A percentile compares a stretch with the other conserved stretches of the same genome.
These are phyloP conservation scores for Nicotiana paniculata DNA, from an alignment of 257 asterid species.

Conservation along the genomic window DNA sequence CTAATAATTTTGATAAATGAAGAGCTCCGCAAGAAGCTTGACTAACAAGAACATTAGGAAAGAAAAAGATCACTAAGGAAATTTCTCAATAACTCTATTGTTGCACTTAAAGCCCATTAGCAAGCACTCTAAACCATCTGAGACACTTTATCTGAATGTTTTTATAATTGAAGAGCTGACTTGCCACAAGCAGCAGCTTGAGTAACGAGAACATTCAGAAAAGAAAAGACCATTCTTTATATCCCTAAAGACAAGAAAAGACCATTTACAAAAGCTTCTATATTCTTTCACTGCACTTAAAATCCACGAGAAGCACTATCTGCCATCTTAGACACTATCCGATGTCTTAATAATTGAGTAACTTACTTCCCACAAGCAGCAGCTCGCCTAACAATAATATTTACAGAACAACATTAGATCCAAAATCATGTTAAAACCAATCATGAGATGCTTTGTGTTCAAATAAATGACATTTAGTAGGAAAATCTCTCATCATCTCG, in stretches of 20 bases:
- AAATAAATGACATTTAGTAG: background rate
- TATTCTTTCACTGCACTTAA: background rate
- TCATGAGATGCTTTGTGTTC: background rate
- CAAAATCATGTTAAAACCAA: background rate
- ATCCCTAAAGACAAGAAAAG: no score
- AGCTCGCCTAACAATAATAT: background rate
- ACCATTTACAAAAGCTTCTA: no score
- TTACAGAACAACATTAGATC: background rate
- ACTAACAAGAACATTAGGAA: background rate
- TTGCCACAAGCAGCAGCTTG: background rate
- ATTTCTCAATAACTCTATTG: background rate
- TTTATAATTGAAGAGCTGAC: background rate
- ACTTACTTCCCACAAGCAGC: background rate
- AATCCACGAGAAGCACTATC: background rate
- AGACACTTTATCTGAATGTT: background rate
- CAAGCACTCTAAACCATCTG: background rate
- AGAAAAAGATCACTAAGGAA: background rate
- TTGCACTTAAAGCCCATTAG: background rate
- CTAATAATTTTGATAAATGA: background rate
- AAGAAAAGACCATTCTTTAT: background rate
- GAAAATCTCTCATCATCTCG: background rate
- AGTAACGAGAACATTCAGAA: background rate
- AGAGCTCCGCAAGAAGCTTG: background rate
- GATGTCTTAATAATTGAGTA: background rate
- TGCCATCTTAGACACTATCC: background rate